phyloP scores from a whole-genome alignment of 768 basidiomycete species.

The Lactarius indigo region DNA sequence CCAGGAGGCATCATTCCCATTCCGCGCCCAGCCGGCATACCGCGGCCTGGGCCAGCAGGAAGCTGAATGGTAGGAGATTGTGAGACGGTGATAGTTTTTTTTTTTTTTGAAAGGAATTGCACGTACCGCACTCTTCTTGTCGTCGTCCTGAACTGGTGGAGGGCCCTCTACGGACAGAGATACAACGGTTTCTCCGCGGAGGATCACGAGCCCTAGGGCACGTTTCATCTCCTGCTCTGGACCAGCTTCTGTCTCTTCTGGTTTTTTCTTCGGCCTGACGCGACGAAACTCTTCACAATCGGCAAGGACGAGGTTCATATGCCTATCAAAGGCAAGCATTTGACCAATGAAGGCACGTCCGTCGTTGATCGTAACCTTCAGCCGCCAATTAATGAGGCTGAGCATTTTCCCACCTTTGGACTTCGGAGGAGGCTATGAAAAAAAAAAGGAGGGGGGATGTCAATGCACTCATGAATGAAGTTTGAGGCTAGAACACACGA shows the following conservation, averaged over 20 bases:
- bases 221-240: conserved; percentile 94
- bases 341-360: conserved; percentile 94
- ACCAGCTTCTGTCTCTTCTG: conserved; percentile 66
- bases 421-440: conserved; percentile 81
- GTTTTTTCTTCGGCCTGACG: conserved; percentile 88
- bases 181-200: conserved; percentile 95
- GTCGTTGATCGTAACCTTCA: conserved; percentile 97
- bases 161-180: conserved; percentile 94
- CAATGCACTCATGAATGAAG: not conserved
- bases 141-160: conserved; percentile 86
- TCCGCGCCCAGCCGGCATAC: conserved; percentile 94
- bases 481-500: not conserved
- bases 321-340: conserved; percentile 99
- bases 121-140: conserved; percentile 77
- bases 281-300: conserved; percentile 98
- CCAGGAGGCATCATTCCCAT: conserved; percentile 94
- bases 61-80: conserved; percentile 46
- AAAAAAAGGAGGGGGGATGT: not conserved
- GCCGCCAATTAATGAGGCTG: conserved; percentile 93
- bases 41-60: conserved; percentile 86
- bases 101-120: not conserved
- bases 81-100: conserved; percentile 6
- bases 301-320: conserved; percentile 98
- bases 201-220: conserved; percentile 91
- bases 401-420: conserved; percentile 99